Base-by-base conservation (phyloP, 768 basidiomycete genomes). In the Cystoderma amianthinum region DNA sequence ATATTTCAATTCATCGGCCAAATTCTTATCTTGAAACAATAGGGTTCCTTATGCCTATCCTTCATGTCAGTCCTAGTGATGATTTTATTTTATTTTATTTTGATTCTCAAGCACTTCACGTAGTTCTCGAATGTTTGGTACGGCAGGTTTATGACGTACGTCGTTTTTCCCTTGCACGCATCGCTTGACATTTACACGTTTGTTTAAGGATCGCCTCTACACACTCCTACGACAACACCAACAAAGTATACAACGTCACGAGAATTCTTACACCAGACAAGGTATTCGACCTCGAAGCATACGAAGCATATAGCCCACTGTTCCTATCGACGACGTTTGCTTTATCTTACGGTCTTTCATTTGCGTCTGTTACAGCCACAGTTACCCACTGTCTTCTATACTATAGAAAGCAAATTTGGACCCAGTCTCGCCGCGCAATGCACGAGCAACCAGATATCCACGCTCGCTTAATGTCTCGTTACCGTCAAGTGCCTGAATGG, bases 381-480 rank as follows among this genome's bases (percentile, higher is more conserved):
- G n/a, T 28, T 7, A n/a, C n/a, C 25, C 25, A 28, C 25, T 76
- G 85, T 1, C 59, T 66, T 56, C 65, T 90, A 24, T 87, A 75
- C 61, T 85, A 80, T 71, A 76, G 86, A 49, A 83, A 85, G 54
- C 84, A 86, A 53, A 84, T 91, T 41, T 82, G 76, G 78, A 63
- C 59, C 0, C 85, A 88, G 57, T 63, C 79, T 21, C 78, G 80
- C 36, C 75, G 81, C 39, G 73, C 85, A 10, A 73, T 89, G 61
- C 61, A 71, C 36, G 89, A 90, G 50, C 85, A 91, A 52, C 81
- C 84, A 1, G 89, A 92, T 62, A 77, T 92, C 46, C 89, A 92
- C 50, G 85, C 85, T 15, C 76, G 86, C 9, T 67, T 92, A 25
- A 92, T 92, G 90, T 65, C 72, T 10, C 61, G 63, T 38, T 93